phyloP scores from a whole-genome alignment of 2,329 filamentous ascomycete species.

The Colletotrichum trifolii region DNA sequence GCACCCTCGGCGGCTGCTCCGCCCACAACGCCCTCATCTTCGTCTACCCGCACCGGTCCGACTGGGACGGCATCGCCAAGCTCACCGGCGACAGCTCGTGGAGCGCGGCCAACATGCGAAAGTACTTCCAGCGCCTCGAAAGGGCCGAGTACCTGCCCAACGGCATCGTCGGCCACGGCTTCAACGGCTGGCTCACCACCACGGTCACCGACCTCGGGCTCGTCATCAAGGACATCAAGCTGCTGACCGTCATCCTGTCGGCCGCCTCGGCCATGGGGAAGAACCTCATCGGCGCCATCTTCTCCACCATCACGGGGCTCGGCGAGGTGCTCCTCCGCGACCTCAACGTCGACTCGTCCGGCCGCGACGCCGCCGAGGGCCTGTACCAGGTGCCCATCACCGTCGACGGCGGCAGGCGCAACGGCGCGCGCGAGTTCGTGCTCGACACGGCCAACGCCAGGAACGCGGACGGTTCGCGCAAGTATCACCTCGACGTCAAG shows the following conservation, averaged over 20 bases:
- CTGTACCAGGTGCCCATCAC: slow-evolving; percentile 65
- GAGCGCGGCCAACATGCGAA: slow-evolving; percentile 67
- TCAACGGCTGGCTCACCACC: slow-evolving; percentile 61
- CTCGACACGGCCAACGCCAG: slow-evolving; percentile 58
- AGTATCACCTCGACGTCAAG: slow-evolving; percentile 51
- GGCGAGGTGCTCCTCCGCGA: slow-evolving; percentile 44
- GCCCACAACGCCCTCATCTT: slow-evolving; percentile 71
- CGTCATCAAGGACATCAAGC: slow-evolving; percentile 44
- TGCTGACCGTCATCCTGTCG: slow-evolving; percentile 44
- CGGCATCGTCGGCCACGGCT: slow-evolving; percentile 61
- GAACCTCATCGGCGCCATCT: slow-evolving; percentile 37
- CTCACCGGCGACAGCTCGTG: slow-evolving; percentile 71
- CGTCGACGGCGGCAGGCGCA: slow-evolving; percentile 55
- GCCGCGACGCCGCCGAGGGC: slow-evolving; percentile 35
- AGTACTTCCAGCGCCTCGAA: slow-evolving; percentile 68
- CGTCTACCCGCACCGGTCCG: slow-evolving; percentile 67
- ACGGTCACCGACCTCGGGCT: slow-evolving; percentile 37
- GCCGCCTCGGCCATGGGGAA: slow-evolving; percentile 46
- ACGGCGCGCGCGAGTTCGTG: slow-evolving; percentile 62
- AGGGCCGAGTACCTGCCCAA: slow-evolving; percentile 62
- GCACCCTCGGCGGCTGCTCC: slow-evolving; percentile 61
- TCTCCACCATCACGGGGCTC: slow-evolving; percentile 42
- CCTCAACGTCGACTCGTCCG: slow-evolving; percentile 43
- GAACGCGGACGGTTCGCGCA: slow-evolving; percentile 56
- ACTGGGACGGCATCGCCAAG: slow-evolving; percentile 67